Base-by-base conservation (phyloP, 805 yeast species). In the Sporopachydermia lactativora region DNA sequence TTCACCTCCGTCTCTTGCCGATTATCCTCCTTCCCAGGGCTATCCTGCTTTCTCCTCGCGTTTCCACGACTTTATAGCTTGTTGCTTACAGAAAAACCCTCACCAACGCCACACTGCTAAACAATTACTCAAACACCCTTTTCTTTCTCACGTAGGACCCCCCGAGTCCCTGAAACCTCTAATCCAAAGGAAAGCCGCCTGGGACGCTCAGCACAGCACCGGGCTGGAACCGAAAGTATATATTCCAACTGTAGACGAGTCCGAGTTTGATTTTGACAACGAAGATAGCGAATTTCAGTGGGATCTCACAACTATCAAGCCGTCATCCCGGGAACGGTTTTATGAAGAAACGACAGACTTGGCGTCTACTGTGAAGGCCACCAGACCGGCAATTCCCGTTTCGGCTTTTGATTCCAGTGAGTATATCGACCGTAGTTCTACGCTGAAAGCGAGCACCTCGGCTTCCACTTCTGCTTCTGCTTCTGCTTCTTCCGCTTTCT, bases 71-170 rank as follows among this genome's bases (percentile, higher is more conserved):
- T 89, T 92, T 59, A 75, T 85, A 16, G 56, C 59, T 17, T 58
- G 58, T 41, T 89, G 96, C 58, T 65, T 92, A 41, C 72, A 74
- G 34, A 82, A 76, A 55, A 75, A 78, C 46, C 88, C 94, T 18
- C 56, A 56, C 11, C 60, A 65, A 37, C 64, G 98, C 44, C 81
- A 89, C 0, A 66, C 69, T 13, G 84, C 94, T 0, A 60, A 61
- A 17, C 66, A 61, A 17, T 63, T 89, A 17, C 57, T 84, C 40
- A 71, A 66, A 43, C 94, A 82, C 53, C 68, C 67, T 40, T 89
- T 80, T 49, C 58, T 80, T 14, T n/a, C n/a, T n/a, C n/a, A n/a
- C n/a, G n/a, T n/a, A n/a, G n/a, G n/a, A n/a, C n/a, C n/a, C n/a
- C n/a, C n/a, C n/a, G n/a, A n/a, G n/a, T n/a, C n/a, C n/a, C 53